phyloP scores from a whole-genome alignment of 208 protist genomes.

The Acanthamoeba culbertsoni region DNA sequence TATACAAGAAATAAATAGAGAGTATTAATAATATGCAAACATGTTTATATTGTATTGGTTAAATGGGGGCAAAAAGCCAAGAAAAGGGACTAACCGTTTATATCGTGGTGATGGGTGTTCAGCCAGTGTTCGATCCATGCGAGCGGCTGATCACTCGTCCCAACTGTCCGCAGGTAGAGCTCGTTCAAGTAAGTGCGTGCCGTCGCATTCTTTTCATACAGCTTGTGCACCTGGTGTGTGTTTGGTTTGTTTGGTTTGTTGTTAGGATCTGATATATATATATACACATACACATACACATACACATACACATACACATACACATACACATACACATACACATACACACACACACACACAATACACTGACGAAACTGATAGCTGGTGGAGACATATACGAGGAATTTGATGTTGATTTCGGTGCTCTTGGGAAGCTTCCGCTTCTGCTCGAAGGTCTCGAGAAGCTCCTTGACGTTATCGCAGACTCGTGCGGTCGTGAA shows the following conservation, averaged over 20 bases:
- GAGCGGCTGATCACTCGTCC: background rate
- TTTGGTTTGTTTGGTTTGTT: no score
- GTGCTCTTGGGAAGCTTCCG: slow-evolving; percentile 38
- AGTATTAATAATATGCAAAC: no score
- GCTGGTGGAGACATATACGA: no score
- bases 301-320: no score
- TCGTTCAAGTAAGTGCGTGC: background rate
- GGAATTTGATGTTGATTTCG: slow-evolving; percentile 44
- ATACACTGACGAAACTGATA: background rate
- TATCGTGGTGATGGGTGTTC: background rate
- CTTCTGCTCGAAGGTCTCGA: slow-evolving; percentile 5
- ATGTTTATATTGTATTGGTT: background rate
- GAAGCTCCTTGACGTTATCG: background rate
- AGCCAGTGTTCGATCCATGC: slow-evolving; percentile 18
- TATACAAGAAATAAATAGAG: no score
- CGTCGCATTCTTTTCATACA: slow-evolving; percentile 9
- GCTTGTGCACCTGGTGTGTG: slow-evolving; percentile 41
- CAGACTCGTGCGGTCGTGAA: background rate
- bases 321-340: no score
- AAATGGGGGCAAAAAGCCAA: background rate
- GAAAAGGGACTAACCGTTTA: background rate
- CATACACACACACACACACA: background rate
- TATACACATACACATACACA: no score
- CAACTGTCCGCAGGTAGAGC: background rate
- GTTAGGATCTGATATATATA: no score